phyloP scores from a whole-genome alignment of 116 monocot genomes.

The Phalaenopsis hybrid region DNA sequence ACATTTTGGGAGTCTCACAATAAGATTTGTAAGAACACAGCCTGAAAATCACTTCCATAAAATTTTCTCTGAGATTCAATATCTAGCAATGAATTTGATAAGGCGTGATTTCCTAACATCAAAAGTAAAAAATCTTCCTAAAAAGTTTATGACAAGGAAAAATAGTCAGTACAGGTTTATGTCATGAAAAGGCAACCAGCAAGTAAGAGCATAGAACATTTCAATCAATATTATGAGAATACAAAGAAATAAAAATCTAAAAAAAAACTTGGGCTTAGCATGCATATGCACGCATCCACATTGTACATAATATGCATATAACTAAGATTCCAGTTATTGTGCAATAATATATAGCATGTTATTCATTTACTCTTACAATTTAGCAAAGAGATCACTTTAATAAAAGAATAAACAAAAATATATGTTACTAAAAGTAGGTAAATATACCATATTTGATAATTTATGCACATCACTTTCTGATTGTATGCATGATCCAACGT shows the following conservation, averaged over 20 bases:
- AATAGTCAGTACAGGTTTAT: neutral
- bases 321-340: neutral
- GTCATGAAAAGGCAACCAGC: neutral
- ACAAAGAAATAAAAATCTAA: neutral
- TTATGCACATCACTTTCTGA: constrained; percentile 60
- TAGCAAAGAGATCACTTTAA: neutral
- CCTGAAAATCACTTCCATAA: neutral
- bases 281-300: neutral
- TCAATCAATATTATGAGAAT: neutral
- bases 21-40: neutral
- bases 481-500: constrained; percentile 91
- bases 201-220: neutral
- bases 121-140: neutral
- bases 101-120: neutral
- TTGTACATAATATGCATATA: neutral
- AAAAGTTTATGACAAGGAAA: neutral
- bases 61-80: neutral
- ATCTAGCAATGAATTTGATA: neutral
- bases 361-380: neutral
- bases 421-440: neutral
- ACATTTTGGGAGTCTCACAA: neutral
- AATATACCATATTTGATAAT: constrained; percentile 56
- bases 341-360: neutral
- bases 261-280: neutral
- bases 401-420: neutral